Percentiles rank a stretch among this genome's conserved stretches.
phyloP scores from a whole-genome alignment of 371 early-diverging fungal genomes.

The Rhizopus sp. region DNA sequence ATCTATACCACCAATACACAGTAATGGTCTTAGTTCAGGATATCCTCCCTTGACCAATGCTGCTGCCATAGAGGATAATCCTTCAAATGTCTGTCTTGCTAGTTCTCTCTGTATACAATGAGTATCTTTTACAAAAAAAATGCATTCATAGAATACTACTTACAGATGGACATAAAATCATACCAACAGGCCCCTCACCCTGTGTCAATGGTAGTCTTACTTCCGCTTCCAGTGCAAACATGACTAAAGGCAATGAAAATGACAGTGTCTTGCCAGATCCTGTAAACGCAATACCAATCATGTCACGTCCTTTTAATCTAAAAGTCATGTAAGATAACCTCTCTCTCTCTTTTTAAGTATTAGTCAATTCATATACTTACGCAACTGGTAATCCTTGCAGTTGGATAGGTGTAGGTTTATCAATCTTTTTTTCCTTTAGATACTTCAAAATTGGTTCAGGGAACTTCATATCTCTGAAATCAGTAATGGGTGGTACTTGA shows the following conservation, averaged over 20 bases:
- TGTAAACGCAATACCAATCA: slow-evolving; percentile 97
- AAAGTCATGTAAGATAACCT: neutral
- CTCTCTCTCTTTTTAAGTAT: neutral
- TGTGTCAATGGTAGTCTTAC: slow-evolving; percentile 72
- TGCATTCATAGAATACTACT: slow-evolving; percentile 13
- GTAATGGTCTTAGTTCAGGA: slow-evolving; percentile 73
- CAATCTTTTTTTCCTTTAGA: slow-evolving; percentile 81
- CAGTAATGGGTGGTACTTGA: slow-evolving; percentile 74
- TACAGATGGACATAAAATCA: slow-evolving; percentile 89
- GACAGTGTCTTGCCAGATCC: slow-evolving; percentile 99
- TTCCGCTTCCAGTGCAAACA: slow-evolving; percentile 84
- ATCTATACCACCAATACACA: slow-evolving; percentile 96
- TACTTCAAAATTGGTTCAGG: slow-evolving; percentile 81
- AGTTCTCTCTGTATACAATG: slow-evolving; percentile 68
- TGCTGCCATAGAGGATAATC: slow-evolving; percentile 66
- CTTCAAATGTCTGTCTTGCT: slow-evolving; percentile 85
- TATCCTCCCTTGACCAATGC: slow-evolving; percentile 65
- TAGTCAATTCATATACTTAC: slow-evolving; percentile 29
- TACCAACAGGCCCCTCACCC: slow-evolving; percentile 91
- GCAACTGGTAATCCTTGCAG: slow-evolving; percentile 88
- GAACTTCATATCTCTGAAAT: slow-evolving; percentile 76
- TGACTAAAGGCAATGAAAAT: slow-evolving; percentile 90
- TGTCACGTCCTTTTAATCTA: slow-evolving; percentile 81
- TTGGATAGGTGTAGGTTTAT: slow-evolving; percentile 97
- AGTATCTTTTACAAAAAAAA: neutral